phyloP scores from a whole-genome alignment of 768 basidiomycete genomes.

The Lenzites betulinus region DNA sequence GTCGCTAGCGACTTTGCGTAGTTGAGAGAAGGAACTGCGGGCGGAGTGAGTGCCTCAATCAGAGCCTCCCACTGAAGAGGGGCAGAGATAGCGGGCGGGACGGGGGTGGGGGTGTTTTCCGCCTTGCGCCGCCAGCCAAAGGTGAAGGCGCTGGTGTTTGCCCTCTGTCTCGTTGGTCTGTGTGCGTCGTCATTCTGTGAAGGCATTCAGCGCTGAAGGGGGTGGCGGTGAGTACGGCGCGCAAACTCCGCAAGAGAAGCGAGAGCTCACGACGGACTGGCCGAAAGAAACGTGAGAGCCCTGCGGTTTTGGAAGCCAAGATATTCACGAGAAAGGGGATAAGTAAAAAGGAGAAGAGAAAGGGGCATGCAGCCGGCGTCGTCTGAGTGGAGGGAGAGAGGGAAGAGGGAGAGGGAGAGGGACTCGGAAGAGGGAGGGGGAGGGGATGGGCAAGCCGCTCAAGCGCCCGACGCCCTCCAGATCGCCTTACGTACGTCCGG shows the following conservation, averaged over 20 bases:
- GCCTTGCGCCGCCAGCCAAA: slow-evolving; percentile 23
- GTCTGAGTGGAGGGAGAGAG: not conserved
- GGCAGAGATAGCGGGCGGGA: slow-evolving; percentile 19
- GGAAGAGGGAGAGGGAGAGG: not conserved
- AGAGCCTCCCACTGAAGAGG: slow-evolving; percentile 45
- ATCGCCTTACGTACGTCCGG: slow-evolving; percentile 16
- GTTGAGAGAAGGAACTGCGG: slow-evolving; percentile 63
- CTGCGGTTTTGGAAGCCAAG: not conserved
- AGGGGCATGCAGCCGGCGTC: not conserved
- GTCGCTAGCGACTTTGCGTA: slow-evolving; percentile 64
- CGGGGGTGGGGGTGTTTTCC: slow-evolving; percentile 16
- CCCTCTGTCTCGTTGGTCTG: slow-evolving; percentile 28
- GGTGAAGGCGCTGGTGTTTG: slow-evolving; percentile 27
- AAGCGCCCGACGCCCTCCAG: not conserved
- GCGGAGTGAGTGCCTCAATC: slow-evolving; percentile 47
- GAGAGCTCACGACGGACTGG: not conserved
- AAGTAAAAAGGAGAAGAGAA: not conserved
- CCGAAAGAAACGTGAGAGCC: not conserved
- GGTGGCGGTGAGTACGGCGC: not conserved
- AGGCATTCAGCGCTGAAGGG: slow-evolving; percentile 23
- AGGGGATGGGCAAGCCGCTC: not conserved
- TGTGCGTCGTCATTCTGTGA: slow-evolving; percentile 27
- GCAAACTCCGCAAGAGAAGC: not conserved
- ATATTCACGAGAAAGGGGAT: not conserved
- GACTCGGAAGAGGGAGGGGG: not conserved